Conservation (phyloP, 2,329 filamentous ascomycete species). For the Aspergillus amoenus region DNA sequence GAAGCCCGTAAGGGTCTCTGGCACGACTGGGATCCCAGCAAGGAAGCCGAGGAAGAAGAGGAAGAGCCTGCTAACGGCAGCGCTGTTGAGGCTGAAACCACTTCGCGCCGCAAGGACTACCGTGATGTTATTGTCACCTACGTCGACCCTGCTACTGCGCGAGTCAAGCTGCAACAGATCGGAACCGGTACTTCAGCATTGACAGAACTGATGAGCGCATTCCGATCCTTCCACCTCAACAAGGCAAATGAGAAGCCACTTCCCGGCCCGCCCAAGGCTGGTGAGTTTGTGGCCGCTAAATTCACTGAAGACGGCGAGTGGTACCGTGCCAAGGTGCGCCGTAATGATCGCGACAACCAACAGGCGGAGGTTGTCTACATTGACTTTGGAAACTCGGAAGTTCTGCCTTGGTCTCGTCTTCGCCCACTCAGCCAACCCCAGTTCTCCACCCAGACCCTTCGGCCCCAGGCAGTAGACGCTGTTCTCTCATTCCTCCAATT, state of each 20-base stretch:
- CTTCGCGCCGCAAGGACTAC: slow-evolving; percentile 78
- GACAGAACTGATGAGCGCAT: slow-evolving; percentile 84
- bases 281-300: slow-evolving; percentile 85
- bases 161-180: slow-evolving; percentile 87
- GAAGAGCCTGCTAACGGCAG: slow-evolving; percentile 49
- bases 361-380: slow-evolving; percentile 89
- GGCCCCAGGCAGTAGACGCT: slow-evolving; percentile 82
- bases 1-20: slow-evolving; percentile 84
- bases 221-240: slow-evolving; percentile 87
- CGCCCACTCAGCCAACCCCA: slow-evolving; percentile 76
- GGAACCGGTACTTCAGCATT: slow-evolving; percentile 82
- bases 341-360: slow-evolving; percentile 89
- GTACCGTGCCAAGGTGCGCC: slow-evolving; percentile 88
- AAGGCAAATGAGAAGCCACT: slow-evolving; percentile 75
- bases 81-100: slow-evolving; percentile 54
- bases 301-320: slow-evolving; percentile 88
- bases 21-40: slow-evolving; percentile 90
- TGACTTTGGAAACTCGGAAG: slow-evolving; percentile 94
- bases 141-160: slow-evolving; percentile 72
- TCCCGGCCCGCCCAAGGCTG: slow-evolving; percentile 76
- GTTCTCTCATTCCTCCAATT: slow-evolving; percentile 87
- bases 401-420: slow-evolving; percentile 78
- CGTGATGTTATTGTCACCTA: slow-evolving; percentile 91
- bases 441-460: slow-evolving; percentile 79
- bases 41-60: slow-evolving; percentile 67